Conservation (phyloP, 208 protist species). For the Leishmania martiniquensis region DNA sequence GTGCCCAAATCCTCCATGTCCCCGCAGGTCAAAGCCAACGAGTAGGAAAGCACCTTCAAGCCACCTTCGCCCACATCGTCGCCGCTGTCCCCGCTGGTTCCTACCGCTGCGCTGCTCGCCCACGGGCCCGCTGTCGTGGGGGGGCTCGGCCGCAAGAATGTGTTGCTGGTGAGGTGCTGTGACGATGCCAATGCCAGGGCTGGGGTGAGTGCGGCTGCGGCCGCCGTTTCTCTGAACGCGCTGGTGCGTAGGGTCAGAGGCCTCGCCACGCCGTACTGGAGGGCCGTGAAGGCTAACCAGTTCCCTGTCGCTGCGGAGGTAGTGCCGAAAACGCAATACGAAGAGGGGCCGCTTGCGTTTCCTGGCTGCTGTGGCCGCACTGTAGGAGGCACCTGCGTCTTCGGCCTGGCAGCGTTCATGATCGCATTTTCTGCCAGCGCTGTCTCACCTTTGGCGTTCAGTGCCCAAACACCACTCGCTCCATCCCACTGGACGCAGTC, state of each 20-base stretch:
- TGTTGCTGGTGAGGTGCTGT: constrained; percentile 10
- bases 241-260: constrained; percentile 31
- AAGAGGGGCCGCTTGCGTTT: neutral
- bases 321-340: neutral
- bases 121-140: constrained; percentile 23
- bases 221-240: constrained; percentile 9
- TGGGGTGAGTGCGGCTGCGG: neutral
- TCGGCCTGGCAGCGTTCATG: neutral
- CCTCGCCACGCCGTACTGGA: constrained; percentile 58
- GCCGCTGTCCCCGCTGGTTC: neutral
- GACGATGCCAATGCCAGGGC: neutral
- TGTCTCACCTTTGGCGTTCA: constrained; percentile 28
- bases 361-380: neutral
- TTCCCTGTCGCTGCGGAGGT: constrained; percentile 6
- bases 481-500: constrained; percentile 32
- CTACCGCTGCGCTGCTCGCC: neutral
- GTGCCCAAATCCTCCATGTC: constrained; percentile 29
- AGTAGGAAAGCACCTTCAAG: constrained; percentile 1
- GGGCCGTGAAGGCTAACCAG: constrained; percentile 35
- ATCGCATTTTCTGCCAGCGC: constrained; percentile 25
- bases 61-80: neutral
- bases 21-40: constrained; percentile 18
- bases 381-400: neutral
- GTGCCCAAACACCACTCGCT: constrained; percentile 10
- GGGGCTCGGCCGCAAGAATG: constrained; percentile 37